Evolutionary conservation across 805 yeast genomes (phyloP), one percentile per base, ranked within the genome.

Genomic region (Metahyphopichia silvanorum): DNA sequence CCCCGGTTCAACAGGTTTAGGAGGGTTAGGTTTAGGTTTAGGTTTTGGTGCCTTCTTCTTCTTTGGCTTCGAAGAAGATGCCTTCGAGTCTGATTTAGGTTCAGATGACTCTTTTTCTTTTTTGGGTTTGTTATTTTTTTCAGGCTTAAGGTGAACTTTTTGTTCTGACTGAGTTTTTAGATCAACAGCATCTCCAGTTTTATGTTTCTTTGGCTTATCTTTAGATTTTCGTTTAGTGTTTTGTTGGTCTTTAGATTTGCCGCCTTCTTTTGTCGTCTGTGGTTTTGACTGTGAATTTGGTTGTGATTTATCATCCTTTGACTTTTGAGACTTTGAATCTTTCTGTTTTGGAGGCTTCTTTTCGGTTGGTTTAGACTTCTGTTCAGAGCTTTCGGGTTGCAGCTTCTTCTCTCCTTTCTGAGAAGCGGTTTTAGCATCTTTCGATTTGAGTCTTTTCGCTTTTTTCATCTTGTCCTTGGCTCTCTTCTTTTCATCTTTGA

Each of bases 291-390:
- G n/a, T n/a, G 33, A 29, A n/a, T 32, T 32, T 8, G 21, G 25
- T 12, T 39, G 42, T 14, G 39, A 21, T n/a, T 36, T 34, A 26
- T 38, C 22, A 39, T 35, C 12, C 32, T 35, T 8, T 18, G 29
- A 31, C 16, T 21, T 31, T 16, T 26, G 3, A 9, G 8, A 23
- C 29, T 32, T 31, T 16, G 25, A 21, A 10, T 16, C 14, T 21
- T 34, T 31, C 28, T 32, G 19, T 16, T 11, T 31, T 21, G 25
- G 26, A 29, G 29, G 22, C 22, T 27, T 39, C n/a, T n/a, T n/a
- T n/a, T n/a, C n/a, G n/a, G n/a, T n/a, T n/a, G n/a, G n/a, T n/a
- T n/a, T n/a, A n/a, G n/a, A n/a, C n/a, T n/a, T n/a, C n/a, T n/a
- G n/a, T n/a, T n/a, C n/a, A n/a, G n/a, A n/a, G n/a, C n/a, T n/a